Base-by-base conservation (phyloP, 2,329 filamentous ascomycete species). In the Fonsecaea multimorphosa region DNA sequence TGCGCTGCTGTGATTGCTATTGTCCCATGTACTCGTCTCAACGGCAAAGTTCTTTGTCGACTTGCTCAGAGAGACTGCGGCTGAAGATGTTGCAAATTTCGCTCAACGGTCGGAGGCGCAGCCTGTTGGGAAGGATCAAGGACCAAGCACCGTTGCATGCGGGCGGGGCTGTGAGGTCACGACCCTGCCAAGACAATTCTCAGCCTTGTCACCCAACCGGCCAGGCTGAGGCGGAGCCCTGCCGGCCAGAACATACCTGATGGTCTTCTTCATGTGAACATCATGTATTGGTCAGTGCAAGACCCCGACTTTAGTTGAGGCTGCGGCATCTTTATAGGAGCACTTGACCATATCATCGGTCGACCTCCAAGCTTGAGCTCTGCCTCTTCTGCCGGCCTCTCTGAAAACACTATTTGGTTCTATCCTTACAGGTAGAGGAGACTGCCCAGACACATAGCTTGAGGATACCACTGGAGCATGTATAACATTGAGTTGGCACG, bases 1-100 rank as follows among this genome's bases (percentile, higher is more conserved):
- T 16, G 7, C 46, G 31, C 46, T 60, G 44, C 16, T 16, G 19
- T 22, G 14, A 38, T 38, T 36, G 34, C 31, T 55, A 46, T 36
- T 36, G 58, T 58, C 44, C 54, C 64, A 61, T 60, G 49, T 29
- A 36, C 14, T 52, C 32, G 29, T 38, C 31, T 16, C 34, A n/a
- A 16, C 12, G 2, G 27, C 24, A 36, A 31, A 14, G n/a, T n/a
- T 46, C 16, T 7, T 40, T 32, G 27, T 49, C 38, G 19, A 38
- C 56, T 31, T 58, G 56, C 56, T 58, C 36, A 7, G 12, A 58
- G 9, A 32, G 19, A n/a, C 16, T 16, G 14, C 9, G 27, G 19
- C 27, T 58, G 27, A 29, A 58, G 38, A 46, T 40, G n/a, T 49
- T 58, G 27, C 38, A 49, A 49, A 54, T 9, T 49, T 49, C 22